Conservation (phyloP, 2,329 filamentous ascomycete genomes). For the Rachicladosporium sp. region DNA sequence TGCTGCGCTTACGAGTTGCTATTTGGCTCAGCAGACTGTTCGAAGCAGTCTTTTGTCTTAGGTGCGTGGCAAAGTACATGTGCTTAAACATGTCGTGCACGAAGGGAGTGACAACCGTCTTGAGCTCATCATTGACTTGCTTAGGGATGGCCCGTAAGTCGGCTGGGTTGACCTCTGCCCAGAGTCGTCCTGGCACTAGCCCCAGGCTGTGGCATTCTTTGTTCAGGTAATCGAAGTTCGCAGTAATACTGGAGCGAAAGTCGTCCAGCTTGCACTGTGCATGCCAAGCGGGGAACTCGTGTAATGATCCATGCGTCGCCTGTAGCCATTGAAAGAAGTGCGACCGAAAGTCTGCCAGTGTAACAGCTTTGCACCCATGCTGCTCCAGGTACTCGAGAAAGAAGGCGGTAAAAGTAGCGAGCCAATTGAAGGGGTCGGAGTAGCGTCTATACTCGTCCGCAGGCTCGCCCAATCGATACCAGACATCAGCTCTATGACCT, state of each 20-base stretch:
- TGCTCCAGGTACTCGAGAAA: conserved; percentile 51
- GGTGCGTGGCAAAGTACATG: conserved; percentile 45
- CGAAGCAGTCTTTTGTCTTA: conserved; percentile 19
- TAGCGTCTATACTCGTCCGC: conserved; percentile 50
- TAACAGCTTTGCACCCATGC: conserved; percentile 23
- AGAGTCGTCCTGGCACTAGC: conserved; percentile 22
- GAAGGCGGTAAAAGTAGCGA: conserved; percentile 59
- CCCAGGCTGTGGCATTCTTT: conserved; percentile 47
- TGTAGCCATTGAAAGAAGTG: conserved; percentile 48
- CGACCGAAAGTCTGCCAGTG: conserved; percentile 43
- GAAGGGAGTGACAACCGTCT: conserved; percentile 52
- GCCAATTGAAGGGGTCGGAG: conserved; percentile 54
- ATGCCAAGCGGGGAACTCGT: conserved; percentile 44
- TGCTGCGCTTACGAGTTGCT: no score
- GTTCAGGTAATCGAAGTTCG: conserved; percentile 51
- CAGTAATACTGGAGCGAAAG: conserved; percentile 49
- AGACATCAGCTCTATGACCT: conserved; percentile 33
- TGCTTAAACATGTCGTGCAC: conserved; percentile 52
- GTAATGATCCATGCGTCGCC: conserved; percentile 30
- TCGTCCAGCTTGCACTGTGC: conserved; percentile 32
- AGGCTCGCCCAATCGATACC: conserved; percentile 50
- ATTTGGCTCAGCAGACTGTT: no score
- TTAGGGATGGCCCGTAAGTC: conserved; percentile 18
- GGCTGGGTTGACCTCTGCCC: conserved; percentile 23
- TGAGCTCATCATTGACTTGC: no score